Evolutionary conservation across 2,329 filamentous ascomycete genomes (phyloP).

Genomic region (Teratosphaeria epicoccoides): DNA sequence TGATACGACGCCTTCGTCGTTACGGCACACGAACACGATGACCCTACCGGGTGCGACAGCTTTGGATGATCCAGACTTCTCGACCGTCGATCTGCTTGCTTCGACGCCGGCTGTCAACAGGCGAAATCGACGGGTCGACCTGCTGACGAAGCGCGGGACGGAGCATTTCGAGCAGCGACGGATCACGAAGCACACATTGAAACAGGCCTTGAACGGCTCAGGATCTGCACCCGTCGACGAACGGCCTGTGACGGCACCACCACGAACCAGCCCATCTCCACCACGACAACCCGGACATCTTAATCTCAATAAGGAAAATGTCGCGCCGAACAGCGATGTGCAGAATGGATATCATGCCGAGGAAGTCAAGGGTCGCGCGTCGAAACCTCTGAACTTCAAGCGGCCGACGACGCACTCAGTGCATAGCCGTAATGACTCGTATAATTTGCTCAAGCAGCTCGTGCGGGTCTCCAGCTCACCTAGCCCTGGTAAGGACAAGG

Average conservation of each 20-base stretch:
- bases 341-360: conserved; percentile 13
- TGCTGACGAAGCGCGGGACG: conserved; percentile 33
- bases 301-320: conserved; percentile 20
- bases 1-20: conserved; percentile 12
- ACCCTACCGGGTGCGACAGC: conserved; percentile 18
- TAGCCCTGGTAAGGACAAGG: conserved; percentile 27
- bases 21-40: conserved; percentile 17
- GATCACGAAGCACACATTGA: conserved; percentile 7
- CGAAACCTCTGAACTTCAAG: conserved; percentile 11
- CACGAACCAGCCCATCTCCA: not conserved
- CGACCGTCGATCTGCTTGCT: conserved; percentile 35
- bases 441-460: conserved; percentile 34
- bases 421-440: conserved; percentile 35
- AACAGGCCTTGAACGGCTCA: conserved; percentile 1
- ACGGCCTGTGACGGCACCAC: conserved; percentile 2
- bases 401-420: conserved; percentile 13
- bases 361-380: conserved; percentile 7
- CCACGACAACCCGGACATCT: conserved; percentile 14
- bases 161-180: conserved; percentile 26
- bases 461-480: conserved; percentile 39
- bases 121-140: conserved; percentile 28
- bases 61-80: conserved; percentile 33
- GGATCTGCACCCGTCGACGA: not conserved
- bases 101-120: conserved; percentile 36
- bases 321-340: conserved; percentile 10